These are phyloP conservation scores for Cystofilobasidium bisporidii DNA, from an alignment of 768 basidiomycete genomes.

Conservation along the genomic window DNA sequence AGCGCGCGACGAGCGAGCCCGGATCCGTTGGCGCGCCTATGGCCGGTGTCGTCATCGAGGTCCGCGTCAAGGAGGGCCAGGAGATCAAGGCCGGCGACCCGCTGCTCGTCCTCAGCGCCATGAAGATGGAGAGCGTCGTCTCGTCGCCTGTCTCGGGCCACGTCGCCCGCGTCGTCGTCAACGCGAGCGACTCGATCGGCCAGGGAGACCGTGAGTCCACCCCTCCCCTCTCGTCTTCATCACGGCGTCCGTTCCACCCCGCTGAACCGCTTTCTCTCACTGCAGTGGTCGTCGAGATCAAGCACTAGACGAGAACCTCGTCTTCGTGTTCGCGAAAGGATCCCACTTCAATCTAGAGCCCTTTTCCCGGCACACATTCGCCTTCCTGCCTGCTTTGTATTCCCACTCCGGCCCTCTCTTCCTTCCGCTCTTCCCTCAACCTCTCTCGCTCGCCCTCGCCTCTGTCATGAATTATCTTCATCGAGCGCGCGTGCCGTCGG, in stretches of 20 bases:
- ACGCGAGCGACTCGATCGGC: conserved; percentile 88
- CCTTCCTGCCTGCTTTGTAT: too few species aligned
- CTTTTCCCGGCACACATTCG: too few species aligned
- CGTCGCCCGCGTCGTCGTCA: conserved; percentile 83
- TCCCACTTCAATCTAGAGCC: too few species aligned
- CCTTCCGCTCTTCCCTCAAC: too few species aligned
- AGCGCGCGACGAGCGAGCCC: conserved; percentile 86
- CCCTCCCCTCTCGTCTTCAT: not conserved
- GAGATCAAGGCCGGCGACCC: conserved; percentile 99
- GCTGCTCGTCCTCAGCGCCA: conserved; percentile 85
- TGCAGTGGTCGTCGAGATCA: conserved; percentile 28
- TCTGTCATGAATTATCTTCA: too few species aligned
- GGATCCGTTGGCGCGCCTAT: conserved; percentile 78
- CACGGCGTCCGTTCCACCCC: too few species aligned
- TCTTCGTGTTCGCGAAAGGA: too few species aligned
- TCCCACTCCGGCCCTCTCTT: too few species aligned
- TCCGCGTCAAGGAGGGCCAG: conserved; percentile 92
- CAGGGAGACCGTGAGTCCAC: conserved; percentile 57
- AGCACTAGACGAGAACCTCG: conserved; percentile 13
- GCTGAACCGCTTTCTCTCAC: not conserved
- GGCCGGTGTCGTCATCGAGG: conserved; percentile 86
- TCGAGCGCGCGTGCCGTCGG: not conserved
- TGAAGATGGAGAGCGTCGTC: conserved; percentile 99
- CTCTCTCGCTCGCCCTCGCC: too few species aligned
- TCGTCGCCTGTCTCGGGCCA: conserved; percentile 95